Evolutionary conservation across 116 monocot genomes (phyloP).

Genomic region (Dioscorea cayenensis): DNA sequence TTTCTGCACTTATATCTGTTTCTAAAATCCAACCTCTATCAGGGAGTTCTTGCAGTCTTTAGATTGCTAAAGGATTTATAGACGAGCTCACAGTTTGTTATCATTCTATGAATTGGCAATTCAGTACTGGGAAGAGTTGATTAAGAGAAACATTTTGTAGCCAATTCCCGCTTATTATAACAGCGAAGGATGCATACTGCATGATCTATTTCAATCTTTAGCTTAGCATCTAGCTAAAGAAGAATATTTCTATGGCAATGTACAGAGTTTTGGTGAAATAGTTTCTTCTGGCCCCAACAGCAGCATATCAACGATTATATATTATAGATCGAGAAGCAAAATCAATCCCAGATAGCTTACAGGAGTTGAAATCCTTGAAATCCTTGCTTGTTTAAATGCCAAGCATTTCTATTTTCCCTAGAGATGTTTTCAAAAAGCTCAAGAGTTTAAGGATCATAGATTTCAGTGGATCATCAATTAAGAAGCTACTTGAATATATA

Average conservation of each 20-base stretch:
- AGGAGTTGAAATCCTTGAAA: neutral
- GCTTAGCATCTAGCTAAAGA: conserved; percentile 1
- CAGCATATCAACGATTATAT: neutral
- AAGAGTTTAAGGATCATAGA: conserved; percentile 11
- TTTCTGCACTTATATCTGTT: conserved; percentile 2
- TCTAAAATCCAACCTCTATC: neutral
- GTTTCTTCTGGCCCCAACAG: neutral
- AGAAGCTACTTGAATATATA: conserved; percentile 19
- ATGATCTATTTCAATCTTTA: conserved; percentile 8
- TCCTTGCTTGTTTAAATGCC: neutral
- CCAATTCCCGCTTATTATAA: neutral
- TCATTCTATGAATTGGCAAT: neutral
- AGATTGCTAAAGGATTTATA: conserved; percentile 8
- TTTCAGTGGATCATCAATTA: conserved; percentile 4
- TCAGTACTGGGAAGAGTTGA: conserved; percentile 2
- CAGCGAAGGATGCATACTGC: neutral
- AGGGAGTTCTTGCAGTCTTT: neutral
- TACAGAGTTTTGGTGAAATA: neutral
- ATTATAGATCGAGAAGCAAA: neutral
- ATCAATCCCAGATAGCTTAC: neutral
- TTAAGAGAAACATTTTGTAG: conserved; percentile 2
- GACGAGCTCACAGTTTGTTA: neutral
- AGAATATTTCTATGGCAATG: conserved; percentile 1
- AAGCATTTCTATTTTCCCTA: neutral
- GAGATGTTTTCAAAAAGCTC: neutral